Evolutionary conservation across 768 basidiomycete species (phyloP), one percentile per base, ranked within the genome.

Genomic region (Tylopilus cervinicoccineus): DNA sequence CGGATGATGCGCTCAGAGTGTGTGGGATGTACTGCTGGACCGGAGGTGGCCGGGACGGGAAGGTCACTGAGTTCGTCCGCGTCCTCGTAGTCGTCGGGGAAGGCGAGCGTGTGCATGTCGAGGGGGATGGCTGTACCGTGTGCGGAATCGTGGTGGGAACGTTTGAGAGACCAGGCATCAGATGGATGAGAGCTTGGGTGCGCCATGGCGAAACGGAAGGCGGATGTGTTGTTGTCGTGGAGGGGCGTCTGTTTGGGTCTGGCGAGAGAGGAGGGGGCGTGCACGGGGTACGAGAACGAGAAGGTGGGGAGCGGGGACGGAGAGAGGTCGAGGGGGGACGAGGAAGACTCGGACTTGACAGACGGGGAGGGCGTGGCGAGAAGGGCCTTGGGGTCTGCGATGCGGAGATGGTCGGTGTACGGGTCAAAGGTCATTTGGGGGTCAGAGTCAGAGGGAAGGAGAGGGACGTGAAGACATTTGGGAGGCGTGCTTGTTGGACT

Each of bases 11-110:
- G 80, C 45, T 84, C 75, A 8, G 48, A 54, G 47, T 57, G 62
- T 17, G 26, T 50, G 37, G 57, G 49, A 13, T 52, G 51, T 2
- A 54, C 38, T 14, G 59, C 57, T 23, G 64, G 38, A 13, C 61
- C 59, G 24, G 67, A 55, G 9, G 53, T 33, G 6, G 57, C 46
- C 5, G 60, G 49, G 38, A 54, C 54, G 6, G 68, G 70, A 19
- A 79, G 66, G 47, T 79, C 78, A 20, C 72, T 68, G 28, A 82
- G 70, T 11, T 83, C 81, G 40, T 77, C 71, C 16, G 69, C 65
- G 52, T 84, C 81, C 48, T 83, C 84, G 61, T 83, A 84, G 20
- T 83, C 84, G 55, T 84, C 82, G 32, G 68, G 70, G 62, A 80
- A 80, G 19, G 77, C 69, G 59, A 78, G 62, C 51, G 64, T 58